Evolutionary conservation across 2,329 filamentous ascomycete genomes (phyloP), one percentile per base, ranked within the genome.

Genomic region (Huntiella moniliformis): DNA sequence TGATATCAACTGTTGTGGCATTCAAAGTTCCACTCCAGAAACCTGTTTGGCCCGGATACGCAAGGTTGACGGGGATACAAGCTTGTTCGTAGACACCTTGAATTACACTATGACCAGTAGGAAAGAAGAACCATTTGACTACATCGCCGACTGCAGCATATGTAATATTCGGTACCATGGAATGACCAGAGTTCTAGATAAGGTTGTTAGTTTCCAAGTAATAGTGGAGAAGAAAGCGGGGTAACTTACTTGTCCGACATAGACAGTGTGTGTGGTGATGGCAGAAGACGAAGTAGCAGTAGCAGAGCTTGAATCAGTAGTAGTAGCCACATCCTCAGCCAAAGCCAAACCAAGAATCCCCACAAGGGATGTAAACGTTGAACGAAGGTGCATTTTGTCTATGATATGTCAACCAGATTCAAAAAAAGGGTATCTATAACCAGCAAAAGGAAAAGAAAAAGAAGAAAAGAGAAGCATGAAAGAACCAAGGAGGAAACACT

Each of bases 21-120:
- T 61, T 57, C 7, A 63, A 51, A 38, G 63, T 65, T 3, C 70
- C 73, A 45, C 67, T 71, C 53, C 66, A 76, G 54, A 77, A 77
- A 6, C 67, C 67, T 5, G 63, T 51, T 32, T 66, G 59, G 18
- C 71, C 65, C 41, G 63, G 51, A 0, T 64, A 62, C 41, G 67
- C 63, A 44, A 69, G 63, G 44, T 74, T 69, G 48, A 73, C 77
- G 0, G 77, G 77, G 38, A 79, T 68, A 50, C 78, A 82, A 35
- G 77, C 74, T n/a, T 63, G 61, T 2, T 62, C 58, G 52, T 68
- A 79, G 42, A 68, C 73, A 32, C 74, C 70, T 42, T 73, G 66
- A 6, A 72, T 71, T n/a, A 81, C 71, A 3, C 73, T 77, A 54
- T 82, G 77, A 44, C 71, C 75, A 16, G 64, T 64, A 1, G 76